Evolutionary conservation across 208 protist species (phyloP), one percentile per base, ranked within the genome.

Genomic region (Leishmania arabica): DNA sequence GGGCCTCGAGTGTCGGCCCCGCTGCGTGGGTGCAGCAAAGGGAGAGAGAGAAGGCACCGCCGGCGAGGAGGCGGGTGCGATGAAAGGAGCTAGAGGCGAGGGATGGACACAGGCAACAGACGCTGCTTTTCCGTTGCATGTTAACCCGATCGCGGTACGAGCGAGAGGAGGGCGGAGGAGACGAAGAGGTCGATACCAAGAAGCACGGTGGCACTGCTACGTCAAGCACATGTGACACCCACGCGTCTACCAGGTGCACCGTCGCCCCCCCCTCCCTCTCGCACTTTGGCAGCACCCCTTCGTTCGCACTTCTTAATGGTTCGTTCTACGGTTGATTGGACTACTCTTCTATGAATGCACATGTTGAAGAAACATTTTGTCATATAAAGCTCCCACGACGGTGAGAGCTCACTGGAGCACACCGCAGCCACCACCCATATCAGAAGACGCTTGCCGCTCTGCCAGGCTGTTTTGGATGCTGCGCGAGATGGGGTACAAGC

Each of bases 291-390:
- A 19, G 9, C 40, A 53, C 45, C 37, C 47, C 27, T 73, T 73
- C 69, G 69, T 17, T 73, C 51, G 27, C 56, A 58, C 64, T 76
- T 81, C 31, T 58, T 45, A 31, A 9, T 1, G 37, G 42, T 37
- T 62, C 37, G 27, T 53, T 76, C 17, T 68, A 77, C 37, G 45
- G 42, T 68, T 78, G 53, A 27, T 37, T 34, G 56, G 58, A 72
- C 17, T 24, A 37, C 19, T 72, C 42, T 78, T 74, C 45, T 49
- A 47, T 31, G n/a, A 34, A 77, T 77, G 54, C 42, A 77, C 45
- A 53, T 53, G 21, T 49, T 75, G 60, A 71, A 5, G 21, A 77
- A 68, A 64, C 17, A 75, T 47, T 60, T 24, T n/a, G 53, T 31
- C 34, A 11, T 24, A 17, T 9, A 4, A 54, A 40, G 21, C 7